Percentiles rank a stretch among this genome's conserved stretches.
phyloP scores from a whole-genome alignment of 1,284 basidiomycete genomes.

The Kalmanozyma brasiliensis region DNA sequence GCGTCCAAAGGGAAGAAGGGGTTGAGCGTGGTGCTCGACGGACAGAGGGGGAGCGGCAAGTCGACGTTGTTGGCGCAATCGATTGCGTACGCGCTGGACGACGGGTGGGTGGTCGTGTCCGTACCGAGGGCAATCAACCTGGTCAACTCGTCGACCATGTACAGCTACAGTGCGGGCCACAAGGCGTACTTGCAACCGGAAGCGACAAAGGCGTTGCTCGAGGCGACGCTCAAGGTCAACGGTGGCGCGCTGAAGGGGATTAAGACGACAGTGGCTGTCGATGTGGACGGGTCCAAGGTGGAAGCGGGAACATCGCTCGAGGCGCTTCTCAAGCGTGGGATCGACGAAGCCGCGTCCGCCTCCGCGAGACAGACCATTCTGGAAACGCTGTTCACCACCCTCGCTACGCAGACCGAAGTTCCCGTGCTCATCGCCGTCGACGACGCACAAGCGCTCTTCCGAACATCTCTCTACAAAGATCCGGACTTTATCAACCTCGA shows the following conservation, averaged over 20 bases:
- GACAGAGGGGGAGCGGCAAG: constrained; percentile 83
- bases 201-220: constrained; percentile 66
- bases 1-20: constrained; percentile 26
- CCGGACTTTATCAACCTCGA: constrained; percentile 80
- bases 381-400: constrained; percentile 74
- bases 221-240: constrained; percentile 68
- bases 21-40: constrained; percentile 67
- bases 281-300: constrained; percentile 33
- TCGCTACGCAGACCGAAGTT: constrained; percentile 77
- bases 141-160: constrained; percentile 81
- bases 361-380: constrained; percentile 73
- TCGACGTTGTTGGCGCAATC: constrained; percentile 83
- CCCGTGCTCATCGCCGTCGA: constrained; percentile 86
- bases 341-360: constrained; percentile 21
- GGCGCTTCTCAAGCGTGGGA: constrained; percentile 30
- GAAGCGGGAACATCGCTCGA: constrained; percentile 42
- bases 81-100: constrained; percentile 77
- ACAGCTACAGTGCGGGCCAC: constrained; percentile 79
- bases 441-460: constrained; percentile 84
- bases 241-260: constrained; percentile 30
- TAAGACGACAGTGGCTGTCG: constrained; percentile 20
- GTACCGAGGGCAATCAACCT: constrained; percentile 82
- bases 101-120: constrained; percentile 86
- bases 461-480: constrained; percentile 79
- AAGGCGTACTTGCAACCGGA: constrained; percentile 82